These are phyloP conservation scores for Phytophthora litchii DNA, from an alignment of 352 stramenopile genomes.

Conservation along the genomic window DNA sequence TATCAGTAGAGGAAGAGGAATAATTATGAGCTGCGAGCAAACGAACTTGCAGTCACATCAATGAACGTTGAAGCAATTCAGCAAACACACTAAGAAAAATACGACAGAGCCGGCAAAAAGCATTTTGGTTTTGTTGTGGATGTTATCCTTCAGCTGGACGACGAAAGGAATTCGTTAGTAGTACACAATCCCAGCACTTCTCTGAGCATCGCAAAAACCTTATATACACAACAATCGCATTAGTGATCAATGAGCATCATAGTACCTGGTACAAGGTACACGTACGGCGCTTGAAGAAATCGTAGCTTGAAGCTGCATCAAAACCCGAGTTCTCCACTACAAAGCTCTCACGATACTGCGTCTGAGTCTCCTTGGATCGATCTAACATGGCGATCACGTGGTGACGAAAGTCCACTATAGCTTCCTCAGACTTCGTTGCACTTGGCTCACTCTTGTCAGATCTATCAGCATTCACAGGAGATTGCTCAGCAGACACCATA, in stretches of 20 bases:
- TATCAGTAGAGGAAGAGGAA: slow-evolving; percentile 8
- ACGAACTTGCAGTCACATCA: neutral
- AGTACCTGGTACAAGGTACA: slow-evolving; percentile 25
- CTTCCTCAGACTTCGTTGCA: slow-evolving; percentile 14
- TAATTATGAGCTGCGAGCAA: slow-evolving; percentile 22
- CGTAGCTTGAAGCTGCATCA: slow-evolving; percentile 57
- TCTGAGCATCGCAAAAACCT: slow-evolving; percentile 42
- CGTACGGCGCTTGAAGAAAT: slow-evolving; percentile 78
- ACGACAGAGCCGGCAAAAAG: slow-evolving; percentile 20
- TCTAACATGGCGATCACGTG: slow-evolving; percentile 57
- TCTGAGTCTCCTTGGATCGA: slow-evolving; percentile 52
- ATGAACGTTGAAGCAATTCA: slow-evolving; percentile 5
- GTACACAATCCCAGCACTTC: slow-evolving; percentile 31
- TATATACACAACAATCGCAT: slow-evolving; percentile 1
- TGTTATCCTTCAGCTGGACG: slow-evolving; percentile 13
- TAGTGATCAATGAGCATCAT: slow-evolving; percentile 3
- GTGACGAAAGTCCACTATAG: slow-evolving; percentile 55
- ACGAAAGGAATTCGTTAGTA: slow-evolving; percentile 30
- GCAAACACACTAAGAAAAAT: neutral
- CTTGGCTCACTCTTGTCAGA: slow-evolving; percentile 9
- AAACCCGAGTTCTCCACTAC: slow-evolving; percentile 52
- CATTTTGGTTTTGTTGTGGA: slow-evolving; percentile 22
- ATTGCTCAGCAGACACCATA: slow-evolving; percentile 36
- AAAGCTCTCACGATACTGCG: slow-evolving; percentile 56
- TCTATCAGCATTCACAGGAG: neutral